phyloP scores from a whole-genome alignment of 116 monocot species.

The Iris pallida region DNA sequence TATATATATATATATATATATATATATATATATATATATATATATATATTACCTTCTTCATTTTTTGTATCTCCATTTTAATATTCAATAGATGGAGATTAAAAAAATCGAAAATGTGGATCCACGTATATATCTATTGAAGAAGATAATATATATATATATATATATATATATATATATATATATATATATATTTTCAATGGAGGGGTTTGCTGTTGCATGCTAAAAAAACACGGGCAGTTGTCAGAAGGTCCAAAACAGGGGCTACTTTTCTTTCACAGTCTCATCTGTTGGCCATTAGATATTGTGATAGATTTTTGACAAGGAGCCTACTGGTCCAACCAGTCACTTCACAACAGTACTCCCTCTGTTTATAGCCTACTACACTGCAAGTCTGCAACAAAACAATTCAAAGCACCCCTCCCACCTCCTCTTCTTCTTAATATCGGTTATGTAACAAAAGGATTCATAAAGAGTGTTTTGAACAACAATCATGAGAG shows the following conservation, averaged over 20 bases:
- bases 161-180: no score
- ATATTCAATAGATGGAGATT: no score
- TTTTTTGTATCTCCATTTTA: no score
- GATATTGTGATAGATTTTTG: slow-evolving; percentile 47
- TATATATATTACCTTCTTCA: no score
- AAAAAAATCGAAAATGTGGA: no score
- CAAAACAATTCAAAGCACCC: no score
- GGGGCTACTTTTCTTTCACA: slow-evolving; percentile 23
- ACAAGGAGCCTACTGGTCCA: slow-evolving; percentile 54
- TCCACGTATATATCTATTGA: no score
- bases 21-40: no score
- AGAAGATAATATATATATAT: no score
- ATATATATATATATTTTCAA: background rate
- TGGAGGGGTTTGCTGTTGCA: background rate
- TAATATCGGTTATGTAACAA: slow-evolving; percentile 19
- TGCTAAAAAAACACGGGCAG: no score
- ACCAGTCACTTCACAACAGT: slow-evolving; percentile 82
- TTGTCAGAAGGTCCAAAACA: background rate
- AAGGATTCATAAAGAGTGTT: slow-evolving; percentile 20
- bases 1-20: no score
- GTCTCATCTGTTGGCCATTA: slow-evolving; percentile 34
- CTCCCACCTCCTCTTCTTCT: no score
- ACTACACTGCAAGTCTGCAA: background rate
- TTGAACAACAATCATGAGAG: slow-evolving; percentile 2
- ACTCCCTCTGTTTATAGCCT: slow-evolving; percentile 38